These are phyloP conservation scores for Blastobotrys peoriensis DNA, from an alignment of 805 yeast species.

Conservation along the genomic window DNA sequence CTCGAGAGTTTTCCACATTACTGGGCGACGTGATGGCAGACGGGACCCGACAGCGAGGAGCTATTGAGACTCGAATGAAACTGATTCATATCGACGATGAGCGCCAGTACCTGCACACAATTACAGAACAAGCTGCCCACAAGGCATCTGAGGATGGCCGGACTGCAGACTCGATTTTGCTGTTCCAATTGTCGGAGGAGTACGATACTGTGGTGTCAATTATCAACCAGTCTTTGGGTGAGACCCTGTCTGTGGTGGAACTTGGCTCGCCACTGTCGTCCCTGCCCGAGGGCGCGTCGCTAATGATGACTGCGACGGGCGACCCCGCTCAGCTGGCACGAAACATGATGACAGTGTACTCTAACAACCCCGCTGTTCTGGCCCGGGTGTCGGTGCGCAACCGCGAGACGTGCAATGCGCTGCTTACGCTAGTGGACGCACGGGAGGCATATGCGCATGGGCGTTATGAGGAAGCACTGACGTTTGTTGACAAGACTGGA, in stretches of 20 bases:
- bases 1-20: constrained; percentile 74
- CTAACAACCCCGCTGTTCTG: constrained; percentile 54
- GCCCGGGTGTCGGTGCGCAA: constrained; percentile 48
- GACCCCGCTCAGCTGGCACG: constrained; percentile 35
- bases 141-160: constrained; percentile 91
- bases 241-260: constrained; percentile 65
- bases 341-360: constrained; percentile 34
- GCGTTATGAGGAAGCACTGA: constrained; percentile 55
- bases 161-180: constrained; percentile 71
- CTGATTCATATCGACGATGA: constrained; percentile 55
- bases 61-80: constrained; percentile 69
- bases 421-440: constrained; percentile 63
- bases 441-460: constrained; percentile 51
- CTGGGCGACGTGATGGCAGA: constrained; percentile 78
- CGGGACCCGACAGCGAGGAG: constrained; percentile 76
- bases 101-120: constrained; percentile 55
- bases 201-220: constrained; percentile 71
- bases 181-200: constrained; percentile 85
- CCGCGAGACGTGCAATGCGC: constrained; percentile 57
- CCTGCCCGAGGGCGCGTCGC: constrained; percentile 27
- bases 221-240: constrained; percentile 73
- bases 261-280: constrained; percentile 48
- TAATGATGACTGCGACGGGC: constrained; percentile 28
- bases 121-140: constrained; percentile 78
- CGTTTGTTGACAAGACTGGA: constrained; percentile 50